Evolutionary conservation across 2,329 filamentous ascomycete species (phyloP), one percentile per base, ranked within the genome.

Genomic region (Talaromyces sp.): DNA sequence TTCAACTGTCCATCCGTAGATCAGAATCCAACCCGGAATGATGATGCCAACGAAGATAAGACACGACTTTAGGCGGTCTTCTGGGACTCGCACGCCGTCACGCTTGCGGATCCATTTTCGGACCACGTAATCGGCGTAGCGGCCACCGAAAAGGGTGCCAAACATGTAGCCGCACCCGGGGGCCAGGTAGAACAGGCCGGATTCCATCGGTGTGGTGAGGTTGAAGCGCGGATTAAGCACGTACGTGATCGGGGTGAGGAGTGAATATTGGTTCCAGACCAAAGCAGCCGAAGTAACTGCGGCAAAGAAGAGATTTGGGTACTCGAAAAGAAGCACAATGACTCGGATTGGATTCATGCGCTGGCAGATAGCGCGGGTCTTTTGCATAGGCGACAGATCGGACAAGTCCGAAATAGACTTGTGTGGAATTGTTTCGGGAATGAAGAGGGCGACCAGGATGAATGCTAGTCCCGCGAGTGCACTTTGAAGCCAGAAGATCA

Each of bases 401-500:
- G 80, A 76, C 1, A 92, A 78, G 50, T 91, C 87, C 7, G 83
- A 77, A 23, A 85, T 84, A 61, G 84, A 84, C 69, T 83, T 86
- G 63, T 84, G 81, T 61, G 89, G 87, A 57, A 90, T 88, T 0
- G 89, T 93, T 71, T 93, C 89, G 0, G 88, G 88, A 10, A 92
- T 81, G 12, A 91, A 76, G 67, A 90, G 85, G 65, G 85, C 82
- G 34, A 89, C 82, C 0, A 87, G 82, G 0, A 87, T 23, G 0
- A 82, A 79, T 0, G 85, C 87, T 0, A 83, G 70, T 1, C 83
- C 88, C 0, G 87, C 87, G 5, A 92, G 79, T 0, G 83, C 89
- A 0, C 87, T 86, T 70, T 92, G 89, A 0, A 93, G 78, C 87
- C 89, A 92, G 76, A 92, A 92, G 59, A 92, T 91, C 50, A 85